Evolutionary conservation across 495 filamentous ascomycete genomes (phyloP), one percentile per base, ranked within the genome.

Genomic region (Penicillium alfredii): DNA sequence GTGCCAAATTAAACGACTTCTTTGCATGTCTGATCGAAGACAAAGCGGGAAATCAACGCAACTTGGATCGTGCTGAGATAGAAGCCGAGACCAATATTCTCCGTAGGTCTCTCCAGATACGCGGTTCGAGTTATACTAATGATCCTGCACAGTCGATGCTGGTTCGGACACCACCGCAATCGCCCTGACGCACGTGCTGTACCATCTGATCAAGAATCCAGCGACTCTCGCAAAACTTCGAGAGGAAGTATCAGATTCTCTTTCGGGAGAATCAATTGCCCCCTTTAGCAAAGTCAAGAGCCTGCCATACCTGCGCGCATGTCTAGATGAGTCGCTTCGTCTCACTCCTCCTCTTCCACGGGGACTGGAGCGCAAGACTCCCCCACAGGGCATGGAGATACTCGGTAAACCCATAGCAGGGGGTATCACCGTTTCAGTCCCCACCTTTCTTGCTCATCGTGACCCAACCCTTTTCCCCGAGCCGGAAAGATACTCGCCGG

Each of bases 161-260:
- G 73, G 73, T 1, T 58, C 60, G 5, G 72, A 69, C 35, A 76
- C 73, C 0, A 75, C 72, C 2, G 69, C 71, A 3, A 63, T 70
- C 12, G 65, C 64, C 1, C 35, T 76, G 30, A 55, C 57, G 8
- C 63, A 65, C 12, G 53, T 57, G 8, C 29, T 82, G 37, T 78
- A 72, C 49, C 56, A 65, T 13, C 62, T 83, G 0, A 47, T 79
- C 27, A 69, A 65, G 16, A 57, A 75, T 40, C 75, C 74, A 0
- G 44, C 61, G 6, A 47, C 48, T 1, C 56, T 78, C 36, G 44
- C 51, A 8, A 74, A 67, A 41, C 65, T 80, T 2, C 68, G 71
- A 8, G 26, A 66, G 18, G 80, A 84, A 46, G 55, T 84, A 2
- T 74, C 63, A 11, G 44, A 40, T 0, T 55, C 55, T 6, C 45